These are phyloP conservation scores for Fragilaria radians DNA, from an alignment of 108 stramenopile species.

Conservation along the genomic window DNA sequence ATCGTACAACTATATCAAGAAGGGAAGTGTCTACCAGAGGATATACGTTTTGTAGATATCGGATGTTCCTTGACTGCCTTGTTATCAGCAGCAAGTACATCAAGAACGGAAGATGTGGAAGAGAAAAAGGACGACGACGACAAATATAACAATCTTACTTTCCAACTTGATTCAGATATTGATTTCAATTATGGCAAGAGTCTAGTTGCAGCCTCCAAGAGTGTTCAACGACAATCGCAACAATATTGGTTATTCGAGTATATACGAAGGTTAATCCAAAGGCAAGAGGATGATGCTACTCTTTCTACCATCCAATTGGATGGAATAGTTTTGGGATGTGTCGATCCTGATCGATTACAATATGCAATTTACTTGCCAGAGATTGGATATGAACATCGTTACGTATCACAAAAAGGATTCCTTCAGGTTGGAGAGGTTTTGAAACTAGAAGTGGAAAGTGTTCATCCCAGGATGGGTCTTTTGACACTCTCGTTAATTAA, in stretches of 20 bases:
- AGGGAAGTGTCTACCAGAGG: constrained; percentile 36
- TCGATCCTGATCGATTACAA: constrained; percentile 46
- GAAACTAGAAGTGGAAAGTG: constrained; percentile 39
- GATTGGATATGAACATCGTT: constrained; percentile 69
- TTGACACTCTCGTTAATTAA: constrained; percentile 24
- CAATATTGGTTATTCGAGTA: constrained; percentile 80
- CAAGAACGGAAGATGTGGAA: constrained; percentile 4
- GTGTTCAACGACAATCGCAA: constrained; percentile 48
- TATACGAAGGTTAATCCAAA: constrained; percentile 31
- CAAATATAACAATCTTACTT: not conserved
- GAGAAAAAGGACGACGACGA: not conserved
- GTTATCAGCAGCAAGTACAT: constrained; percentile 11
- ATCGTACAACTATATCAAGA: constrained; percentile 37
- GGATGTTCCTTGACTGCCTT: too few species aligned
- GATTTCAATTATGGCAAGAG: constrained; percentile 48
- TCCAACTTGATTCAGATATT: constrained; percentile 29
- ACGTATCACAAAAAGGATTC: constrained; percentile 40
- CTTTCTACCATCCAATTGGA: constrained; percentile 38
- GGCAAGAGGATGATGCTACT: not conserved
- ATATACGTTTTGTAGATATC: constrained; percentile 32
- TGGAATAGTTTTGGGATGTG: constrained; percentile 56
- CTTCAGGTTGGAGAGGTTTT: constrained; percentile 46
- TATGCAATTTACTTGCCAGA: constrained; percentile 68
- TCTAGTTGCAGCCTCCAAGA: constrained; percentile 38
- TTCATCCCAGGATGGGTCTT: constrained; percentile 48